phyloP scores from a whole-genome alignment of 169 alveolate genomes.

The Plasmodium cynomolgi region DNA sequence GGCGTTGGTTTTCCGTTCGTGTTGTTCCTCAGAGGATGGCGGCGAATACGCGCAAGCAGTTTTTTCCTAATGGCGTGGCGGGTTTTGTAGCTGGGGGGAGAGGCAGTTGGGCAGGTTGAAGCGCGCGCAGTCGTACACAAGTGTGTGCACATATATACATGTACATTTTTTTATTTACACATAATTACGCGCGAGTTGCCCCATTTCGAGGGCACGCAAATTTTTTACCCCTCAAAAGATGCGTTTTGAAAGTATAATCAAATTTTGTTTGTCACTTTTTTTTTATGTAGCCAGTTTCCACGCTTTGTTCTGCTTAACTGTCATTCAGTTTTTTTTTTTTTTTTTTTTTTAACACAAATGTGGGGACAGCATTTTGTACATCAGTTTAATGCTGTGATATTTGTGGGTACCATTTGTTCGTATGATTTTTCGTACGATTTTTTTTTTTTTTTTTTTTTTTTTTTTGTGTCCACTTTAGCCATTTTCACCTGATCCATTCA shows the following conservation, averaged over 20 bases:
- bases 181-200: not conserved
- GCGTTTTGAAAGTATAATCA: not conserved
- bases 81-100: not conserved
- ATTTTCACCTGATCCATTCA: not conserved
- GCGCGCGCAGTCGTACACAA: not conserved
- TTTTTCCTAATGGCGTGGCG: not conserved
- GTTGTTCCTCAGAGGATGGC: not conserved
- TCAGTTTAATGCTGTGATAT: not conserved
- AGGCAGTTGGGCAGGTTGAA: not conserved
- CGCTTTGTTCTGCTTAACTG: not conserved
- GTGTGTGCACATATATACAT: not conserved
- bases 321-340: not conserved
- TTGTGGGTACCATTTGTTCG: not conserved
- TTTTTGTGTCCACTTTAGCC: not conserved
- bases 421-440: not conserved
- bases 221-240: not conserved
- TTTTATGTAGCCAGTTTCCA: conserved; percentile 2
- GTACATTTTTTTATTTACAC: not conserved
- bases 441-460: not conserved
- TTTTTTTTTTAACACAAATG: not conserved
- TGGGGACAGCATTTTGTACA: not conserved
- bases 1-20: not conserved
- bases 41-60: not conserved
- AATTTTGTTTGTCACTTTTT: not conserved
- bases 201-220: not conserved